Percentiles rank a stretch among this genome's conserved stretches.
Conservation (phyloP, 129 eudicot genomes). For the Chrysanthemum lavandulifolium region DNA sequence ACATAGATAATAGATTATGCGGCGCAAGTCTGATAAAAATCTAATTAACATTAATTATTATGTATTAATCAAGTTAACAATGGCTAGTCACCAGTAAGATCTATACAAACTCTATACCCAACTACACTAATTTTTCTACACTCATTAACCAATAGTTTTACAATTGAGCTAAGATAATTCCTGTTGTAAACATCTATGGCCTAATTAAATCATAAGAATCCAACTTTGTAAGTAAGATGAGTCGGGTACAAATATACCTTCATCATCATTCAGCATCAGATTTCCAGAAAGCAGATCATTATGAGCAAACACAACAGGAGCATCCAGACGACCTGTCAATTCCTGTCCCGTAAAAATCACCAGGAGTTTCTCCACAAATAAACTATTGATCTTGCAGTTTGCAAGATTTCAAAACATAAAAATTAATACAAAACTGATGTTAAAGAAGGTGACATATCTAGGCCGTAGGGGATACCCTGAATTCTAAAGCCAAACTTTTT, state of each 20-base stretch:
- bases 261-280: conserved; percentile 83
- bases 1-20: too few species aligned
- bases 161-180: not conserved
- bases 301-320: conserved; percentile 92
- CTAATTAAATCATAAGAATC: not conserved
- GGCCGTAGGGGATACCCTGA: not conserved
- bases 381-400: conserved; percentile 25
- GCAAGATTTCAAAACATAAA: conserved; percentile 14
- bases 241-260: conserved; percentile 48
- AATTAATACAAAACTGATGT: conserved; percentile 2
- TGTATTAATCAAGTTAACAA: not conserved
- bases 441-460: conserved; percentile 14
- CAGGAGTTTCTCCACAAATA: conserved; percentile 35
- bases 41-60: not conserved
- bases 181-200: not conserved
- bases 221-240: not conserved
- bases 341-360: conserved; percentile 60
- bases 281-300: conserved; percentile 96
- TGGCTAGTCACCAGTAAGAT: conserved; percentile 10
- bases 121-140: not conserved
- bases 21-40: too few species aligned
- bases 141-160: not conserved
- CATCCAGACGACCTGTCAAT: conserved; percentile 70
- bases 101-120: not conserved
- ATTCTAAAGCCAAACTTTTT: not conserved